Conservation (phyloP, 306 rosid species). For the Cucumis hystrix region DNA sequence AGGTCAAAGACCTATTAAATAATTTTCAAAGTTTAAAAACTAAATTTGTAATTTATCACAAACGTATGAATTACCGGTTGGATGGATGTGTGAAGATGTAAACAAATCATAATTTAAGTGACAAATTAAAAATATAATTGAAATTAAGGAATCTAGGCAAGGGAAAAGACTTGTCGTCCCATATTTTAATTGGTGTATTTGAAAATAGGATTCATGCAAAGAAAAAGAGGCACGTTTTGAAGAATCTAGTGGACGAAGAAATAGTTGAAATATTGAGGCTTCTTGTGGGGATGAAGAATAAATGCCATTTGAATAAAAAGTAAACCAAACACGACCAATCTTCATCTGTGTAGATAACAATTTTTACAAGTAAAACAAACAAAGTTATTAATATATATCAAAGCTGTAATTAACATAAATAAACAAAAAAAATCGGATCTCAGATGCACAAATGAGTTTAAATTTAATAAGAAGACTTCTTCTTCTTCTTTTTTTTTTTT, state of each 20-base stretch:
- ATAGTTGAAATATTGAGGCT: background rate
- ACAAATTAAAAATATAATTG: background rate
- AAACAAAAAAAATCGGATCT: no score
- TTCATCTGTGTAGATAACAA: background rate
- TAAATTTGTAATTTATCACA: no score
- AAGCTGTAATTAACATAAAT: no score
- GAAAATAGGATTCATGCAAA: background rate
- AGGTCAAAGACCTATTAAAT: no score
- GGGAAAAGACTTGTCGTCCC: background rate
- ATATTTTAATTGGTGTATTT: background rate
- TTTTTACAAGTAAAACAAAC: background rate
- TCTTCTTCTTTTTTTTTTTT: no score
- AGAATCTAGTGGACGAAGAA: background rate
- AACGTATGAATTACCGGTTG: background rate
- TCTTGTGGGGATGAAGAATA: background rate
- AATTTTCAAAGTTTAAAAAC: no score
- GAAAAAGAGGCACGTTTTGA: background rate
- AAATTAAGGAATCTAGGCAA: background rate
- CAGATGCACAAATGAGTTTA: no score
- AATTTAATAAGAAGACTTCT: no score
- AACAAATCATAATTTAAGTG: background rate
- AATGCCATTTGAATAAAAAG: background rate
- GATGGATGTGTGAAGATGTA: background rate
- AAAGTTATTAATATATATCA: no score
- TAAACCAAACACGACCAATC: background rate